phyloP scores from a whole-genome alignment of 306 rosid genomes.

The Psophocarpus tetragonolobus region DNA sequence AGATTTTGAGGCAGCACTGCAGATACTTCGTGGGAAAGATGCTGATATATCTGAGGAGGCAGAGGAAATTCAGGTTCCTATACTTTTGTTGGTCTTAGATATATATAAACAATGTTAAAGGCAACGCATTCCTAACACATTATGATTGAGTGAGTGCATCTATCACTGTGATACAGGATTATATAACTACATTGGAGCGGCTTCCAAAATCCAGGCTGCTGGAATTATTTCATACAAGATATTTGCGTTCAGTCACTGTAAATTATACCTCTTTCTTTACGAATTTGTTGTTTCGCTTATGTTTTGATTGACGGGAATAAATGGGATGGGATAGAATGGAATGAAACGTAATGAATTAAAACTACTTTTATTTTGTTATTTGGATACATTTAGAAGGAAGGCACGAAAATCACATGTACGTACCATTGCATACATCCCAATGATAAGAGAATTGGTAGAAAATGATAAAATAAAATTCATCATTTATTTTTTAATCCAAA shows the following conservation, averaged over 20 bases:
- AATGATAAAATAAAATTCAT: too few species aligned
- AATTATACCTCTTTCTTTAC: conserved; percentile 26
- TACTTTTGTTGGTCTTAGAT: conserved; percentile 1
- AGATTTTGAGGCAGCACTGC: conserved; percentile 68
- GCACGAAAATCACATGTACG: too few species aligned
- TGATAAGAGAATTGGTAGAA: too few species aligned
- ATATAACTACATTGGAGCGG: conserved; percentile 61
- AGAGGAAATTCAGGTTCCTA: conserved; percentile 75
- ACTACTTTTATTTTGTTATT: too few species aligned
- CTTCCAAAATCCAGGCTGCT: conserved; percentile 72
- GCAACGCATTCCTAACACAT: conserved; percentile 13
- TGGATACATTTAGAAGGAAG: too few species aligned
- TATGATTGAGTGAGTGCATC: background rate
- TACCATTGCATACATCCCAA: too few species aligned
- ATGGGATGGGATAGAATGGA: too few species aligned
- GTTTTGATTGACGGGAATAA: too few species aligned
- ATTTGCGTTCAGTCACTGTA: conserved; percentile 70
- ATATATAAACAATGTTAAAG: background rate
- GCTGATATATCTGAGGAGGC: conserved; percentile 74
- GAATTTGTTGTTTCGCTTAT: too few species aligned
- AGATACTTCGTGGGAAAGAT: conserved; percentile 75
- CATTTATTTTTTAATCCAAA: too few species aligned
- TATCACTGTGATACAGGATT: conserved; percentile 58
- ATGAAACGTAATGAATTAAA: too few species aligned
- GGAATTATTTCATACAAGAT: conserved; percentile 83